phyloP scores from a whole-genome alignment of 805 yeast species.

The Metschnikowia kofuensis region DNA sequence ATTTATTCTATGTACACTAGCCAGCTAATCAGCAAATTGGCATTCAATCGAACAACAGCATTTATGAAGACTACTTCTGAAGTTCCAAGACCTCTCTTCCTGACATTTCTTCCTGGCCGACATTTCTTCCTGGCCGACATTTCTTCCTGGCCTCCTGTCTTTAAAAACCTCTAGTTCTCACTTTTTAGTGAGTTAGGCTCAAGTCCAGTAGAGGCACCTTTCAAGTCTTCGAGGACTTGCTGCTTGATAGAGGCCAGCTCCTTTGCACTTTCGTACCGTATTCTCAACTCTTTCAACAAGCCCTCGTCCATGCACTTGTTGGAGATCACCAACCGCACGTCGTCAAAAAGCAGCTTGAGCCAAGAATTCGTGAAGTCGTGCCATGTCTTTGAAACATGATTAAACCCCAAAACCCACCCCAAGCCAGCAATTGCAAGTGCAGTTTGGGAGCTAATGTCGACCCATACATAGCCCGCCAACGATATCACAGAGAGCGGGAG shows the following conservation, averaged over 20 bases:
- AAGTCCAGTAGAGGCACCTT: constrained; percentile 1
- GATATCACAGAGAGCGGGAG: constrained; percentile 35
- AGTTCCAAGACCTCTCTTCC: no score
- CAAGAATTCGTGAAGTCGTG: constrained; percentile 26
- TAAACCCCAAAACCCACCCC: constrained; percentile 43
- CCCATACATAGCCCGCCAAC: constrained; percentile 28
- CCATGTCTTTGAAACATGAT: constrained; percentile 39
- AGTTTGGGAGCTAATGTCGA: constrained; percentile 31
- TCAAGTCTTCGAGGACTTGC: constrained; percentile 15
- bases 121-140: no score
- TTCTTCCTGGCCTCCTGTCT: no score
- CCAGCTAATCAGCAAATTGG: no score
- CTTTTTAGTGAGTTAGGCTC: neutral
- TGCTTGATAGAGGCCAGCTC: constrained; percentile 14
- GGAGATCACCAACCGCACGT: constrained; percentile 29
- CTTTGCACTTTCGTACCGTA: constrained; percentile 23
- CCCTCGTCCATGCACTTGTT: constrained; percentile 38
- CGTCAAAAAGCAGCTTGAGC: constrained; percentile 31
- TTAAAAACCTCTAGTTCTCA: neutral
- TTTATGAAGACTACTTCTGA: no score
- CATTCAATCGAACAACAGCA: neutral
- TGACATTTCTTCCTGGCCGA: no score
- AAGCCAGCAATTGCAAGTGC: constrained; percentile 32
- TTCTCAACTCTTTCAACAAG: constrained; percentile 31
- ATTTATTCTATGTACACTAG: neutral